Base-by-base conservation (phyloP, 1,284 basidiomycete genomes). In the Tremellales sp. region DNA sequence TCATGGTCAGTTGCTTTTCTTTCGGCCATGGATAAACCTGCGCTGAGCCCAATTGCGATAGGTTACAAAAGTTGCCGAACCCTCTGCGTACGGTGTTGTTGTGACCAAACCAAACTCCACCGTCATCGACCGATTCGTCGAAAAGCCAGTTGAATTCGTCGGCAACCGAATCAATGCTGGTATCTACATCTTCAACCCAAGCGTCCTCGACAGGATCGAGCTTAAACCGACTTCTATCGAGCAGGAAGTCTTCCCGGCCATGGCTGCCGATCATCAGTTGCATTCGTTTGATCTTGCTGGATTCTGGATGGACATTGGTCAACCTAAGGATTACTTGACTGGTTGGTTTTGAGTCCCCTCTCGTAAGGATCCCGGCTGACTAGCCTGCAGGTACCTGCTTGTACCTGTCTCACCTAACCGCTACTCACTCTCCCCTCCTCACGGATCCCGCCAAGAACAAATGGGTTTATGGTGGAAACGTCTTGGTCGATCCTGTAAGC, bases 131-230 rank as follows among this genome's bases (percentile, higher is more conserved):
- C 74, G 76, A 54, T 78, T 78, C 65, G 77, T 78, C 40, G 77
- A 78, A 65, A 78, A 78, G 68, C 77, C 77, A 27, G 74, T 76
- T 50, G 75, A 76, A 54, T 78, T 77, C 49, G 77, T 78, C 46
- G 77, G 77, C 37, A 78, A 78, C 73, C 65, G 76, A 48, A 77
- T 78, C 70, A 78, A 78, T 67, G 77, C 76, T 50, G 77, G 77
- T 65, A 77, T 78, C 70, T 78, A 78, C 71, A 76, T 78, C 61
- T 77, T 78, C 74, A 76, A 76, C 72, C 77, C 77, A 10, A 71
- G 66, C 32, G 66, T 78, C 37, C 66, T 78, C 45, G 61, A 76
- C 61, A 71, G 77, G 45, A 78, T 78, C 50, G 49, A 73, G 72
- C 71, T 75, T 45, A 73, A 74, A 60, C 76, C 76, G 7, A 78